Conservation (phyloP, 2,329 filamentous ascomycete genomes). For the Byssoonygena ceratinophila region DNA sequence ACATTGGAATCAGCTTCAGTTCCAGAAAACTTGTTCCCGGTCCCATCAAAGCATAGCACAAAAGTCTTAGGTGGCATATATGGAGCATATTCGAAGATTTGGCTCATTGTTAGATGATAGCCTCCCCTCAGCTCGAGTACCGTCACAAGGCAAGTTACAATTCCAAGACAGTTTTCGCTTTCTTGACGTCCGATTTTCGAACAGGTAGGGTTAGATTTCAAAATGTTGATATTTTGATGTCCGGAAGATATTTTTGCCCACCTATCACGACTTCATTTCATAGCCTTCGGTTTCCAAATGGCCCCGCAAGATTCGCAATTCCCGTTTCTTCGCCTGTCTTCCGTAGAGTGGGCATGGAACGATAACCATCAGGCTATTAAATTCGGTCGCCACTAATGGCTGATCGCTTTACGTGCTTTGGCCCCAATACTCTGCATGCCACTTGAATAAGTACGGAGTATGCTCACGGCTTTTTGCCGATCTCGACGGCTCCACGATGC, state of each 20-base stretch:
- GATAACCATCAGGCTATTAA: neutral
- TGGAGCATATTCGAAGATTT: conserved; percentile 19
- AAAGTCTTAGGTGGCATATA: conserved; percentile 34
- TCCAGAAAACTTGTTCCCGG: conserved; percentile 23
- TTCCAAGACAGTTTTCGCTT: too few relatives aligned
- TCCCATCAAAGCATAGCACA: conserved; percentile 22
- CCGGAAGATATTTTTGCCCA: neutral
- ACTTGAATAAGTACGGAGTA: too few relatives aligned
- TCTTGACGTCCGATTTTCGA: too few relatives aligned
- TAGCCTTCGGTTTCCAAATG: neutral
- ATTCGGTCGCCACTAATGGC: neutral
- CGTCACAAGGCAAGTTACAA: too few relatives aligned
- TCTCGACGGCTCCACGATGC: neutral
- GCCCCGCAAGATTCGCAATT: too few relatives aligned
- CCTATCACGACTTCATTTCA: neutral
- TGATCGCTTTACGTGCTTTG: neutral
- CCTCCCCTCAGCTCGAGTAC: too few relatives aligned
- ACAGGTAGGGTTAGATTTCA: neutral
- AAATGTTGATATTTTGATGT: too few relatives aligned
- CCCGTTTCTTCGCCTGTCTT: too few relatives aligned
- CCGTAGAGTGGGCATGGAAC: neutral
- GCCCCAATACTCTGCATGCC: too few relatives aligned
- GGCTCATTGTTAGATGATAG: conserved; percentile 3
- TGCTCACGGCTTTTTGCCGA: neutral
- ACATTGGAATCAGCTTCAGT: conserved; percentile 44